Conservation (phyloP, 2,329 filamentous ascomycete species). For the Fragosphaeria purpurea region DNA sequence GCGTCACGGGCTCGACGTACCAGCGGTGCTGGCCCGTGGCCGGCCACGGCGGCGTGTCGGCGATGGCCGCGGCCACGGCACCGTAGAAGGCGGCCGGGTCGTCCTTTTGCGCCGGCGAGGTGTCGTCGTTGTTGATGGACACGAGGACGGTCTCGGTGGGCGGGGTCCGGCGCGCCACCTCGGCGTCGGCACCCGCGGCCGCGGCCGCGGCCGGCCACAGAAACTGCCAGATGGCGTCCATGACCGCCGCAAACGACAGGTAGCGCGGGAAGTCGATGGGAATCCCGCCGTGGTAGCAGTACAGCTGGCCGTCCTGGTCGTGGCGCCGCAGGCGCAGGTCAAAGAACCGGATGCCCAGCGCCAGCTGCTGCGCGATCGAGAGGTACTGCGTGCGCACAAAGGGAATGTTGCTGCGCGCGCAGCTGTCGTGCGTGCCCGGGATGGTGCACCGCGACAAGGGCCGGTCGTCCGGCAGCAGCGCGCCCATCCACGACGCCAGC, state of each 20-base stretch:
- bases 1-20: slow-evolving; percentile 50
- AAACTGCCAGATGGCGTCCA: slow-evolving; percentile 50
- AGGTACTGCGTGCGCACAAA: slow-evolving; percentile 66
- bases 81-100: slow-evolving; percentile 26
- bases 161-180: slow-evolving; percentile 15
- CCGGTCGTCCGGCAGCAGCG: slow-evolving; percentile 42
- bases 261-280: slow-evolving; percentile 55
- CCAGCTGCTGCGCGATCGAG: slow-evolving; percentile 51
- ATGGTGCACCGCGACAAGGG: slow-evolving; percentile 56
- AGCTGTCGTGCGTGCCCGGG: slow-evolving; percentile 65
- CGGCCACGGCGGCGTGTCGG: slow-evolving; percentile 22
- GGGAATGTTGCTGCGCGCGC: slow-evolving; percentile 31
- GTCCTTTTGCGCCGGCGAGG: slow-evolving; percentile 49
- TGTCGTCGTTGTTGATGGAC: slow-evolving; percentile 57
- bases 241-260: slow-evolving; percentile 51
- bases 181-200: not conserved
- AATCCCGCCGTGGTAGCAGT: slow-evolving; percentile 61
- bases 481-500: slow-evolving; percentile 51
- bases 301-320: slow-evolving; percentile 35
- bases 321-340: slow-evolving; percentile 42
- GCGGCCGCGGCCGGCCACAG: slow-evolving; percentile 34
- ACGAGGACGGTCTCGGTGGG: slow-evolving; percentile 58
- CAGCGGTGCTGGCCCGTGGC: slow-evolving; percentile 35
- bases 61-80: slow-evolving; percentile 45
- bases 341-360: slow-evolving; percentile 62